Evolutionary conservation across 2,329 filamentous ascomycete species (phyloP).

Genomic region (Talaromyces marneffei): DNA sequence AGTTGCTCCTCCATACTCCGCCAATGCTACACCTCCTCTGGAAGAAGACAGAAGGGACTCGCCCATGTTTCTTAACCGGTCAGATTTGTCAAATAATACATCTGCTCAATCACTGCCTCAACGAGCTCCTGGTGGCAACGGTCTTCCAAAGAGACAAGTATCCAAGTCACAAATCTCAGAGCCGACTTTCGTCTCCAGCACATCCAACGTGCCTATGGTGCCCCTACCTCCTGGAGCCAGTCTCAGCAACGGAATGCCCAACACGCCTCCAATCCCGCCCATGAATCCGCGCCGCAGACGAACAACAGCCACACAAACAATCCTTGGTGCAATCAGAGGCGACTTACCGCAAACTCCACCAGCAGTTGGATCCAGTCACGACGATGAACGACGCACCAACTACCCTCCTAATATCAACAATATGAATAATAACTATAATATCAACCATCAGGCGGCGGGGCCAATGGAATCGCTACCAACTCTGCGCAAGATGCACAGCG

Average conservation of each 20-base stretch:
- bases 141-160: constrained; percentile 51
- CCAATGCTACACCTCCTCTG: constrained; percentile 51
- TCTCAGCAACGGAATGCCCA: constrained; percentile 47
- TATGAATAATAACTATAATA: constrained; percentile 6
- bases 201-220: constrained; percentile 54
- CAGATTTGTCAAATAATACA: constrained; percentile 2
- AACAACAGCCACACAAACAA: constrained; percentile 40
- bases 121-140: constrained; percentile 25
- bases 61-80: constrained; percentile 19
- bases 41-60: constrained; percentile 41
- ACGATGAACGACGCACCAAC: constrained; percentile 38
- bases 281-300: constrained; percentile 56
- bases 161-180: constrained; percentile 60
- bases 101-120: constrained; percentile 18
- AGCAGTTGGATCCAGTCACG: constrained; percentile 20
- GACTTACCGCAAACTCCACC: constrained; percentile 25
- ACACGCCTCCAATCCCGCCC: constrained; percentile 50
- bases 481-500: constrained; percentile 47
- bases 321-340: constrained; percentile 33
- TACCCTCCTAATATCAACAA: background rate
- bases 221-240: constrained; percentile 53
- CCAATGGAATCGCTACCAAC: constrained; percentile 32
- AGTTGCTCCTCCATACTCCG: constrained; percentile 43
- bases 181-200: constrained; percentile 48
- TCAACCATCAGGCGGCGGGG: background rate